phyloP scores from a whole-genome alignment of 805 yeast genomes.

The Lipomyces orientalis region DNA sequence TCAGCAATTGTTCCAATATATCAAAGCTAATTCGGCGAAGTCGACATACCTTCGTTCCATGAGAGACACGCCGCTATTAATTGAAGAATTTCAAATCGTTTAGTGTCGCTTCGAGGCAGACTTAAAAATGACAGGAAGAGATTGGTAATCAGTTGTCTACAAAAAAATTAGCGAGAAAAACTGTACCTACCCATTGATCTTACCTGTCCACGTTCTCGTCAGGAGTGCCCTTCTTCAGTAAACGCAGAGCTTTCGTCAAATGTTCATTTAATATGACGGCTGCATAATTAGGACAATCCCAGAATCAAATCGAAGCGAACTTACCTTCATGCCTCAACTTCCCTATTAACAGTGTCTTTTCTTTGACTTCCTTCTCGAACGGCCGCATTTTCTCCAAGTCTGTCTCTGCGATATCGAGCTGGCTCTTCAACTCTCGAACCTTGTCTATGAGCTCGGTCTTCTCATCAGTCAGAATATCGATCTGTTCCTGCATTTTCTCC shows the following conservation, averaged over 20 bases:
- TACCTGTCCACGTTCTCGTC: constrained; percentile 36
- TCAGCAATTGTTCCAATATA: neutral
- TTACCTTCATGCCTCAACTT: constrained; percentile 81
- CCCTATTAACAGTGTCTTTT: constrained; percentile 80
- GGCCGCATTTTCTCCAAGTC: constrained; percentile 44
- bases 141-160: constrained; percentile 89
- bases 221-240: constrained; percentile 74
- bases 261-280: constrained; percentile 93
- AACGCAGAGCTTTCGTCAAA: constrained; percentile 85
- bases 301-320: neutral
- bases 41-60: constrained; percentile 74
- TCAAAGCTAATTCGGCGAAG: neutral
- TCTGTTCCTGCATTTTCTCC: constrained; percentile 35
- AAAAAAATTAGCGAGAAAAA: constrained; percentile 38
- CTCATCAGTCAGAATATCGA: constrained; percentile 23
- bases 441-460: constrained; percentile 45
- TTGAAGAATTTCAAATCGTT: constrained; percentile 89
- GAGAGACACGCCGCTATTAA: constrained; percentile 79
- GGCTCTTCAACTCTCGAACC: constrained; percentile 20
- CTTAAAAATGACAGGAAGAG: constrained; percentile 82
- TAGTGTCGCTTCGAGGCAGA: constrained; percentile 90
- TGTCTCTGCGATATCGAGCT: constrained; percentile 24
- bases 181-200: constrained; percentile 48
- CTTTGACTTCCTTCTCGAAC: constrained; percentile 63
- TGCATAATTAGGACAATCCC: constrained; percentile 1